Conservation (phyloP, 208 protist genomes). For the Trypanosoma melophagium region DNA sequence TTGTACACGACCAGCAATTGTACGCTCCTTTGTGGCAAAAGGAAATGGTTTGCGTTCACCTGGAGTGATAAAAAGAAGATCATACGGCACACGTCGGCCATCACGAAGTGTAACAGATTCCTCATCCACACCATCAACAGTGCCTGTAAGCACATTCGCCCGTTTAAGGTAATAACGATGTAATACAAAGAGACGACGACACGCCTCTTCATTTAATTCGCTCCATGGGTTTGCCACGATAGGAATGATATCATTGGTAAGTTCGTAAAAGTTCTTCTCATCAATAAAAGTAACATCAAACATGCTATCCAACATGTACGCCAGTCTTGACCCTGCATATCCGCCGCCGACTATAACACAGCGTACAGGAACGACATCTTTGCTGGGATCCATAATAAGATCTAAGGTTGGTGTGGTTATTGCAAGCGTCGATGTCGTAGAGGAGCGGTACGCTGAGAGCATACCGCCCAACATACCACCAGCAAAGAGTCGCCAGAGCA, state of each 20-base stretch:
- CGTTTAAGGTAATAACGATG: conserved; percentile 89
- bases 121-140: conserved; percentile 72
- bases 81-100: conserved; percentile 68
- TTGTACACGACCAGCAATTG: conserved; percentile 65
- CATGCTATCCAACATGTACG: conserved; percentile 85
- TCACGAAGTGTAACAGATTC: conserved; percentile 63
- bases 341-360: conserved; percentile 85
- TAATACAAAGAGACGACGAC: conserved; percentile 69
- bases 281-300: conserved; percentile 86
- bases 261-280: conserved; percentile 88
- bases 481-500: conserved; percentile 58
- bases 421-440: conserved; percentile 39
- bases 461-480: conserved; percentile 38
- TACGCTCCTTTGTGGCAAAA: conserved; percentile 65
- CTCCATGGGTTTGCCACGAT: conserved; percentile 66
- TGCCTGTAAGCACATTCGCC: conserved; percentile 80
- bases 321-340: conserved; percentile 70
- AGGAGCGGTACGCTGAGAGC: conserved; percentile 37
- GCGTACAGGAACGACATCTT: conserved; percentile 71
- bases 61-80: conserved; percentile 74
- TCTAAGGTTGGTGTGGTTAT: conserved; percentile 60
- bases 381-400: conserved; percentile 74
- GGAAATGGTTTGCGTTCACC: conserved; percentile 84
- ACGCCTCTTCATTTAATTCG: conserved; percentile 63
- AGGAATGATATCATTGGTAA: conserved; percentile 83